Evolutionary conservation across 202 grass and related monocot genomes (phyloP), one percentile per base, ranked within the genome.

Genomic region (Zizania palustris): DNA sequence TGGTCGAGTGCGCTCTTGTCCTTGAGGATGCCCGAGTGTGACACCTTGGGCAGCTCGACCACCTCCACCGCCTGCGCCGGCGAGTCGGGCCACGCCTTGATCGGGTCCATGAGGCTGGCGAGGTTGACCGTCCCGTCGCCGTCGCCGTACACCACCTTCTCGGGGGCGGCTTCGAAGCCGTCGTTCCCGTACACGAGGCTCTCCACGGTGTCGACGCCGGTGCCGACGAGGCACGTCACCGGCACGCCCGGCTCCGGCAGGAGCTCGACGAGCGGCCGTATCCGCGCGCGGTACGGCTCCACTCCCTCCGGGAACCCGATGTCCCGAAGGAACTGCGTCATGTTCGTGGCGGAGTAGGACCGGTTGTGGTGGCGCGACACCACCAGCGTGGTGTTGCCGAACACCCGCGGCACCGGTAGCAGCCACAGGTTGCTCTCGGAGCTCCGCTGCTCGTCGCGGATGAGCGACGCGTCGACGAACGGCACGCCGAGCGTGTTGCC

Each of bases 361-460:
- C 76, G 84, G 85, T 86, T 88, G 63, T 75, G 50, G 12, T 1
- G 14, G 3, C 68, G 13, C 6, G 92, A 86, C 12, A 78, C 71
- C 20, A 98, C 79, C 4, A 98, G 82, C 42, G 86, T 88, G 49
- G 68, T 81, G 56, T 83, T 70, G 44, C 95, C 87, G 60, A 88
- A 98, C 7, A 80, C 84, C 63, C n/a, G 19, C 2, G 95, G 91
- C 57, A 85, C 62, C 3, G 91, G 95, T 22, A 97, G 84, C 42
- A 94, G 83, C 95, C 95, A 97, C 45, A 92, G 86, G 73, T 97
- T 97, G 91, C 95, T 94, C 91, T 97, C 95, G 15, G 88, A 63
- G 76, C 82, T 88, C 0, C 89, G 82, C 74, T 94, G 91, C 82
- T 97, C 91, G 21, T 16, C 77, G 50, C 91, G 95, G 60, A 97